phyloP scores from a whole-genome alignment of 2,329 filamentous ascomycete genomes.

The Cadophora gregata region DNA sequence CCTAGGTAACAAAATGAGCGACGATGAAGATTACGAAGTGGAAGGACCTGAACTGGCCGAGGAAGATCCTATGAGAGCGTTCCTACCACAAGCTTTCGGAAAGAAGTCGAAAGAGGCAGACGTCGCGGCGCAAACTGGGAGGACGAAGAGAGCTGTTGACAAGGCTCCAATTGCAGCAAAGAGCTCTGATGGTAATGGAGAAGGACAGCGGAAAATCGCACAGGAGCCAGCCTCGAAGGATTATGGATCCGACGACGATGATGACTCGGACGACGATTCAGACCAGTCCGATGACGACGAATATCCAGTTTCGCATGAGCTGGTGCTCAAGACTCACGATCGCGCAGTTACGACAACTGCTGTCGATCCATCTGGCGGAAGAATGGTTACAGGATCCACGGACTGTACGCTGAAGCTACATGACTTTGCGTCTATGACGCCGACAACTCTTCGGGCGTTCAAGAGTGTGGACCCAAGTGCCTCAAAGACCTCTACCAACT shows the following conservation, averaged over 20 bases:
- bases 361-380: conserved; percentile 82
- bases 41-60: conserved; percentile 59
- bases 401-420: conserved; percentile 93
- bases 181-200: conserved; percentile 37
- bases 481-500: conserved; percentile 70
- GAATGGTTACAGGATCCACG: conserved; percentile 87
- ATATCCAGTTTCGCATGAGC: conserved; percentile 90
- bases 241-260: conserved; percentile 50
- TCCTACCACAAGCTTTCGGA: conserved; percentile 84
- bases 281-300: conserved; percentile 78
- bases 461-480: conserved; percentile 87
- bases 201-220: conserved; percentile 38
- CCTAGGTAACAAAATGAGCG: conserved; percentile 58
- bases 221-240: conserved; percentile 46
- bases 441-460: conserved; percentile 92
- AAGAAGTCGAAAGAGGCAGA: conserved; percentile 78
- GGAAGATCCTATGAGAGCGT: conserved; percentile 76
- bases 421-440: conserved; percentile 95
- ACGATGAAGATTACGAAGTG: conserved; percentile 64
- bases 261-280: conserved; percentile 60
- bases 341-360: conserved; percentile 84
- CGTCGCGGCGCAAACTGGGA: conserved; percentile 80
- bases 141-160: conserved; percentile 67
- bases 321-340: conserved; percentile 91
- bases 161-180: conserved; percentile 37